Percentiles rank a stretch among this genome's conserved stretches.
Conservation (phyloP, 768 basidiomycete genomes). For the Tulasnella sp. region DNA sequence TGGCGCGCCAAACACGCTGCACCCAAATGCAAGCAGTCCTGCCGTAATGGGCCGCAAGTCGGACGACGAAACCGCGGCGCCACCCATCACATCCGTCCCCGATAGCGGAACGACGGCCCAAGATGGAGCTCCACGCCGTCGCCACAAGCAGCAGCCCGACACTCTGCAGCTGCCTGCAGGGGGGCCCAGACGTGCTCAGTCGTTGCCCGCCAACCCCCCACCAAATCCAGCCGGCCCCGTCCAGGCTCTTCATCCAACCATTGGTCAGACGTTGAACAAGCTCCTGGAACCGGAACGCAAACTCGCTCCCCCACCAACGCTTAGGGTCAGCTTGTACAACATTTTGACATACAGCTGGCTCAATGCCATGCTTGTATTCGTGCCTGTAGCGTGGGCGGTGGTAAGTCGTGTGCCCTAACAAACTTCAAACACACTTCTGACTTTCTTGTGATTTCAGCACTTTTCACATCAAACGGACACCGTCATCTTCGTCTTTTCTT, state of each 20-base stretch:
- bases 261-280: conserved; percentile 28
- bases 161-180: background rate
- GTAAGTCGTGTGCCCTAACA: conserved; percentile 16
- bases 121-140: conserved; percentile 8
- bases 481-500: conserved; percentile 31
- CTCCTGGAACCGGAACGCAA: conserved; percentile 30
- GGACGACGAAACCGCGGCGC: background rate
- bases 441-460: background rate
- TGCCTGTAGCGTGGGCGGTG: conserved; percentile 29
- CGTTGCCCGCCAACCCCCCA: conserved; percentile 28
- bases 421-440: background rate
- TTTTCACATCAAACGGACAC: conserved; percentile 23
- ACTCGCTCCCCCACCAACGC: conserved; percentile 29
- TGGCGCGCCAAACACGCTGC: conserved; percentile 22
- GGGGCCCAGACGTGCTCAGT: conserved; percentile 19
- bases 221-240: background rate
- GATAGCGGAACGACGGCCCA: background rate
- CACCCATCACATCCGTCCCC: background rate
- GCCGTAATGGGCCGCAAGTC: conserved; percentile 13
- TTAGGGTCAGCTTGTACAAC: conserved; percentile 20
- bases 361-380: conserved; percentile 30
- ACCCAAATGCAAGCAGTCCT: conserved; percentile 32
- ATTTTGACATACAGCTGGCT: conserved; percentile 22
- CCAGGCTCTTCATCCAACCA: conserved; percentile 10
- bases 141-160: background rate